phyloP scores from a whole-genome alignment of 2,329 filamentous ascomycete species.

The Aspergillus intermedius region DNA sequence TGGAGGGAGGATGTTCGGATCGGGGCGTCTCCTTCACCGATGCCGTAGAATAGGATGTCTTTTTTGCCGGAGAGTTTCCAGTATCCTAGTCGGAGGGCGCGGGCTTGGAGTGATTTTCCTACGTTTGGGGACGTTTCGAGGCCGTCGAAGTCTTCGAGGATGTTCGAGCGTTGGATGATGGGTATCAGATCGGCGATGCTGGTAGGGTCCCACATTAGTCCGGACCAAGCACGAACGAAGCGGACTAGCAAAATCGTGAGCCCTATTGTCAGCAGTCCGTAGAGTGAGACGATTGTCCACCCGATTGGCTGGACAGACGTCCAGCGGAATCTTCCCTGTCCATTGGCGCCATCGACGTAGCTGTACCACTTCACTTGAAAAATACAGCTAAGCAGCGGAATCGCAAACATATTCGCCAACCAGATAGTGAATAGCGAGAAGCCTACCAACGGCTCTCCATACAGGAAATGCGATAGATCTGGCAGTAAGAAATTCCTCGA shows the following conservation, averaged over 20 bases:
- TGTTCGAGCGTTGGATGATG: constrained; percentile 73
- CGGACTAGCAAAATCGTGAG: constrained; percentile 55
- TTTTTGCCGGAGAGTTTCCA: constrained; percentile 63
- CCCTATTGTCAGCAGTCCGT: constrained; percentile 59
- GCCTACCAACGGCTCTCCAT: constrained; percentile 62
- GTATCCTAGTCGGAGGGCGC: constrained; percentile 71
- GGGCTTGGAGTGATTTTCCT: constrained; percentile 46
- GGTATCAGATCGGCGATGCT: constrained; percentile 75
- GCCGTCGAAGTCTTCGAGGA: constrained; percentile 63
- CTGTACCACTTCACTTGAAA: constrained; percentile 61
- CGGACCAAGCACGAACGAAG: constrained; percentile 61
- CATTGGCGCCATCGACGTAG: too few species aligned
- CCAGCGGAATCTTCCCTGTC: constrained; percentile 64
- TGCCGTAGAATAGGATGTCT: constrained; percentile 67
- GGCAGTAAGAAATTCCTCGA: constrained; percentile 63
- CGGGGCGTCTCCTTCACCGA: constrained; percentile 59
- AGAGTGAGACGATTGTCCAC: constrained; percentile 71
- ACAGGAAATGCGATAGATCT: constrained; percentile 59
- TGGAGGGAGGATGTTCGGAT: constrained; percentile 39
- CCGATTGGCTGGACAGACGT: constrained; percentile 68
- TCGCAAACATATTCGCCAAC: constrained; percentile 64
- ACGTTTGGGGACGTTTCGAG: constrained; percentile 53
- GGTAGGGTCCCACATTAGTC: constrained; percentile 76
- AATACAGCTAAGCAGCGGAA: constrained; percentile 72
- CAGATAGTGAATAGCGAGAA: constrained; percentile 64